Conservation (phyloP, 164 flowering plant genomes). For the Nelumbo lutea region DNA sequence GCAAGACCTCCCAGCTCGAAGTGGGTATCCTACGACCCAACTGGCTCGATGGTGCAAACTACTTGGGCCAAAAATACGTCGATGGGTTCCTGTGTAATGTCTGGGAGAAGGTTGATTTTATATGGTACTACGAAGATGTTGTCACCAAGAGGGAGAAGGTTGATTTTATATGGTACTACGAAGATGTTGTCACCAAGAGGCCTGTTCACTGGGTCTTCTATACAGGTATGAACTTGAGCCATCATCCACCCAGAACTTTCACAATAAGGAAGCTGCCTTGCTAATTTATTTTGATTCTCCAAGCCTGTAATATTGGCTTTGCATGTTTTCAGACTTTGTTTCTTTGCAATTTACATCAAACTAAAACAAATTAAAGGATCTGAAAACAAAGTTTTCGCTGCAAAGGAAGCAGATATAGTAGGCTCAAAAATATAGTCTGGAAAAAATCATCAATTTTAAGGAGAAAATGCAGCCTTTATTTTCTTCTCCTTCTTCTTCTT, state of each 20-base stretch:
- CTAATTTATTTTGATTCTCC: no score
- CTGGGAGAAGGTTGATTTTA: constrained; percentile 79
- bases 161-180: constrained; percentile 71
- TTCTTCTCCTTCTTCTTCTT: no score
- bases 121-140: constrained; percentile 77
- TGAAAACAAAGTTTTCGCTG: no score
- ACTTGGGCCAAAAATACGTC: constrained; percentile 51
- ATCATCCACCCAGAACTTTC: no score
- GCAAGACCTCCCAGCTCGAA: constrained; percentile 26
- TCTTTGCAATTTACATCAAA: no score
- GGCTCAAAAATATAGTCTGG: no score
- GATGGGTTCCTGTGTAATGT: constrained; percentile 80
- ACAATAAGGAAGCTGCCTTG: no score
- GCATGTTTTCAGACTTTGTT: background rate
- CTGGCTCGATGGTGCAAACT: constrained; percentile 77
- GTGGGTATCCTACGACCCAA: constrained; percentile 76
- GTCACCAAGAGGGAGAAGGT: constrained; percentile 69
- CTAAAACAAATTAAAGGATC: no score
- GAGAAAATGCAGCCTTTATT: no score
- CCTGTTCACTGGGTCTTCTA: constrained; percentile 79
- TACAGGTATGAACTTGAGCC: constrained; percentile 35
- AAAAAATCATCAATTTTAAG: no score
- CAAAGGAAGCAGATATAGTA: no score
- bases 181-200: constrained; percentile 62
- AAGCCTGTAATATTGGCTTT: background rate